A percentile compares a stretch with the other conserved stretches of the same genome.
Conservation (phyloP, 139 green algal species). For the Haematococcus lacustris region DNA sequence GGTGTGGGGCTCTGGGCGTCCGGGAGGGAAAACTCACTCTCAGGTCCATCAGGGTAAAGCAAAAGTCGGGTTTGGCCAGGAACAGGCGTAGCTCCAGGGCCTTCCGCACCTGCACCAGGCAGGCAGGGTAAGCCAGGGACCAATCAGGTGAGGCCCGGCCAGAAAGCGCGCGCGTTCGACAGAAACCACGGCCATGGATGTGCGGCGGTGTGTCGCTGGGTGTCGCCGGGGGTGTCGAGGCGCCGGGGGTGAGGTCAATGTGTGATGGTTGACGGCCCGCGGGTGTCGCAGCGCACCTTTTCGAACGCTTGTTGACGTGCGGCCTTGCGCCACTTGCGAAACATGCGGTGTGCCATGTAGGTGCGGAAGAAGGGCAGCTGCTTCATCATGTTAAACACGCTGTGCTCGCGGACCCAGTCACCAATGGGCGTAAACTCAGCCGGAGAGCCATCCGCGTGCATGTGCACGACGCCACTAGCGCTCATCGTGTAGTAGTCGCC, state of each 20-base stretch:
- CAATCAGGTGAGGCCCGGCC: no score
- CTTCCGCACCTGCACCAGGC: slow-evolving; percentile 26
- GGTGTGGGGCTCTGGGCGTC: no score
- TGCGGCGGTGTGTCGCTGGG: no score
- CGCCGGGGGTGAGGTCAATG: no score
- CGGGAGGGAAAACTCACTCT: no score
- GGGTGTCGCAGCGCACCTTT: slow-evolving; percentile 23
- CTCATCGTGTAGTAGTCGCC: slow-evolving; percentile 49
- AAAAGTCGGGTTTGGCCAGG: slow-evolving; percentile 49
- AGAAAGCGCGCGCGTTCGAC: no score
- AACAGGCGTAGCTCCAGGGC: slow-evolving; percentile 37
- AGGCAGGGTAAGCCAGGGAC: no score
- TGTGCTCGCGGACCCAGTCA: slow-evolving; percentile 47
- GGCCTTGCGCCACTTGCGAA: slow-evolving; percentile 36
- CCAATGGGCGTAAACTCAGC: slow-evolving; percentile 46
- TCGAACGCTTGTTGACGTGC: slow-evolving; percentile 25
- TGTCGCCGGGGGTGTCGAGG: no score
- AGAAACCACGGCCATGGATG: no score
- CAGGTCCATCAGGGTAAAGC: slow-evolving; percentile 43
- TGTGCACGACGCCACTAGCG: slow-evolving; percentile 36
- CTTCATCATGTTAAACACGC: slow-evolving; percentile 50
- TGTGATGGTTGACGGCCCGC: no score
- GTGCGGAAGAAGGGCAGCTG: slow-evolving; percentile 44
- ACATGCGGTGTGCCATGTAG: slow-evolving; percentile 24
- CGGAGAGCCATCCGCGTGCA: slow-evolving; percentile 18